phyloP scores from a whole-genome alignment of 1,139 yeast species.

The Blastobotrys apis region DNA sequence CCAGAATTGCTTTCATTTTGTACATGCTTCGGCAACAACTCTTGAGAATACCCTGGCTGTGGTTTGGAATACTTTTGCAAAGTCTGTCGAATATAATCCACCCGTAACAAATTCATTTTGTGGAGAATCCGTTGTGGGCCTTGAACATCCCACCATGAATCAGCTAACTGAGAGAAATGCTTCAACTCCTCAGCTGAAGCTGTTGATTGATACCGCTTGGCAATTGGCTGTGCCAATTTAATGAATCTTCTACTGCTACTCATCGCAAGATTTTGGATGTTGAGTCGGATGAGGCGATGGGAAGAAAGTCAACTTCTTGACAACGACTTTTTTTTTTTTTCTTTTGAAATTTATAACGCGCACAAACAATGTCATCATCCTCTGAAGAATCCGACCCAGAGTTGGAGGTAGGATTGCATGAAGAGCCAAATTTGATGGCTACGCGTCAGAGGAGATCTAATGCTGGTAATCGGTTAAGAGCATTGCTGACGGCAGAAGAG shows the following conservation, averaged over 20 bases:
- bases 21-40: constrained; percentile 56
- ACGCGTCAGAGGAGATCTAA: constrained; percentile 76
- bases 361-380: not conserved
- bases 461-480: constrained; percentile 83
- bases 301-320: not conserved
- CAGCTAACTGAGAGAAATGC: constrained; percentile 82
- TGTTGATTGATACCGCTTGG: constrained; percentile 15
- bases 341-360: not conserved
- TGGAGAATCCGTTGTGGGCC: constrained; percentile 93
- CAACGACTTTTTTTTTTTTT: not conserved
- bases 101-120: constrained; percentile 83
- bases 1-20: constrained; percentile 47
- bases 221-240: not conserved
- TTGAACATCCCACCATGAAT: constrained; percentile 92
- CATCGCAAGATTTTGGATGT: not conserved
- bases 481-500: constrained; percentile 65
- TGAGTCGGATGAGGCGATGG: not conserved
- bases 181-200: constrained; percentile 50
- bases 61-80: constrained; percentile 41
- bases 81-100: constrained; percentile 76
- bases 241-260: not conserved
- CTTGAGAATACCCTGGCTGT: constrained; percentile 68
- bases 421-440: constrained; percentile 38
- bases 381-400: constrained; percentile 10
- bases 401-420: constrained; percentile 8